Conservation (phyloP, 2,329 filamentous ascomycete genomes). For the Fusarium globosum region DNA sequence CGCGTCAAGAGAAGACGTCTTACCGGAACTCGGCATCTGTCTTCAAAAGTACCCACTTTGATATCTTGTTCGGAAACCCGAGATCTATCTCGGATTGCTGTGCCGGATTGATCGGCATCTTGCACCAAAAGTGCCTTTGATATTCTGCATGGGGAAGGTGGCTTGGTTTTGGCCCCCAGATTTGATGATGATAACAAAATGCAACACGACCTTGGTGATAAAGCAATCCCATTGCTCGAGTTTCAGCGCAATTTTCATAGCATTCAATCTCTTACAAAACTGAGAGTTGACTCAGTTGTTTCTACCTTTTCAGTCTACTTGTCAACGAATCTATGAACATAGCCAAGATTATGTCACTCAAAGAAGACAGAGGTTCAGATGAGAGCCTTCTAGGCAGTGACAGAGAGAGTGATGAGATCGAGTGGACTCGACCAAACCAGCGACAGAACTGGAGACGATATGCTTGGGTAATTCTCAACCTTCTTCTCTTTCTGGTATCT, state of each 20-base stretch:
- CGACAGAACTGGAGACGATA: not conserved
- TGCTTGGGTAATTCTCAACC: not conserved
- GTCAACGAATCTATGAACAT: no score
- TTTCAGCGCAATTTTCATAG: no score
- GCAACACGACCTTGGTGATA: not conserved
- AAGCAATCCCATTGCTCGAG: not conserved
- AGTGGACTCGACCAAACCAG: not conserved
- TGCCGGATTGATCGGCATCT: not conserved
- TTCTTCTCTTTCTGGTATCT: not conserved
- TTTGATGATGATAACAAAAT: not conserved
- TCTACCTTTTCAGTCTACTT: fast-evolving
- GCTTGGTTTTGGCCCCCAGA: not conserved
- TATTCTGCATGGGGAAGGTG: not conserved
- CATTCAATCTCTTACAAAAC: not conserved
- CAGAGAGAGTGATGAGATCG: not conserved
- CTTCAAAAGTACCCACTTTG: not conserved
- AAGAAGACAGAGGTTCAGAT: not conserved
- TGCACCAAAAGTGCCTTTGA: not conserved
- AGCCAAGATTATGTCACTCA: not conserved
- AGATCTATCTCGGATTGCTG: not conserved
- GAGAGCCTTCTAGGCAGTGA: not conserved
- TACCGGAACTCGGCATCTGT: not conserved
- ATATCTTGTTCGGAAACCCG: not conserved
- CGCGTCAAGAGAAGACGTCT: not conserved
- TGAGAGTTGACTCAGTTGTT: no score